Evolutionary conservation across 164 flowering plant species (phyloP).

Genomic region (Macadamia integrifolia): DNA sequence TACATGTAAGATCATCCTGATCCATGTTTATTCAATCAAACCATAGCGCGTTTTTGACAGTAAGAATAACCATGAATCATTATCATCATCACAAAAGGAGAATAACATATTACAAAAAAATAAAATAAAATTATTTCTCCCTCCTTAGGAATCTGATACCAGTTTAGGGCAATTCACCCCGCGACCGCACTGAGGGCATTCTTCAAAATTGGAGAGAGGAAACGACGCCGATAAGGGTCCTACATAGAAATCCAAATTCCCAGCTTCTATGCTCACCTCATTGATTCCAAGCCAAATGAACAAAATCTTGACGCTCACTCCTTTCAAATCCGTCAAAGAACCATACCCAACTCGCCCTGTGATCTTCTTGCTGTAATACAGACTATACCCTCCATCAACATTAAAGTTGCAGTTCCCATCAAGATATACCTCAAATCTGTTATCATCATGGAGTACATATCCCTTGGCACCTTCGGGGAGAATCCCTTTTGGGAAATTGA

Average conservation of each 20-base stretch:
- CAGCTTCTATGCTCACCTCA: constrained; percentile 15
- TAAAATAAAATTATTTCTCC: no score
- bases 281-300: constrained; percentile 24
- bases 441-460: constrained; percentile 22
- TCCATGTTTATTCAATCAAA: no score
- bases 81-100: no score
- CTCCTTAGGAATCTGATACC: no score
- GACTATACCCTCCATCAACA: constrained; percentile 22
- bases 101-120: no score
- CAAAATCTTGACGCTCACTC: constrained; percentile 25
- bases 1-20: no score
- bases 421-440: constrained; percentile 21
- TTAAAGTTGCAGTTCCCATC: constrained; percentile 20
- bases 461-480: constrained; percentile 26
- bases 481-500: constrained; percentile 30
- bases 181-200: no score
- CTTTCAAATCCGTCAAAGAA: constrained; percentile 24
- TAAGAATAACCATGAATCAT: no score
- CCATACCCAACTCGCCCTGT: constrained; percentile 19
- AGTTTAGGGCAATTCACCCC: no score
- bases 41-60: no score
- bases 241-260: constrained; percentile 18
- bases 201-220: constrained; percentile 23
- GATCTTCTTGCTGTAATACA: constrained; percentile 21
- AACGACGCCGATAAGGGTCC: constrained; percentile 25